Evolutionary conservation across 2,329 filamentous ascomycete species (phyloP), one percentile per base, ranked within the genome.

Genomic region (Fusarium humuli): DNA sequence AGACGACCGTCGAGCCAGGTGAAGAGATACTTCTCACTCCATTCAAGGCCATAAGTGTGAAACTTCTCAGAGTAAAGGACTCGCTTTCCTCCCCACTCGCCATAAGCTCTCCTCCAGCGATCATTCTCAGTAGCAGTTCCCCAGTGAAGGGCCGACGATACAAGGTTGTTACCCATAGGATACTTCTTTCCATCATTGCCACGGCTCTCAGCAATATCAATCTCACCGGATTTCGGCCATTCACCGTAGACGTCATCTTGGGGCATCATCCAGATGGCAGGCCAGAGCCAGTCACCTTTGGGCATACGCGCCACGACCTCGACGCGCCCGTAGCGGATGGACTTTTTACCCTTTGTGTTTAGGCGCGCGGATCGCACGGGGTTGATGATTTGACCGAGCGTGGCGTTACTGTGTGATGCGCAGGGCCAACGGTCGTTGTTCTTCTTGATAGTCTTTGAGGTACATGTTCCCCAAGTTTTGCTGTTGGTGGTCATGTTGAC

Each of bases 201-300:
- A 34, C 84, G 79, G 29, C 78, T 77, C 76, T 87, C 84, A 60
- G 81, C 79, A 57, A 87, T 84, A 73, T 87, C 85, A 60, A 87
- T 87, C 75, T 87, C 85, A 12, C 85, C 85, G 37, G 81, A 84
- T 18, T 77, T 74, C 3, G 85, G 85, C 85, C 85, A 87, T 18
- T 74, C 73, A 13, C 85, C 85, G 63, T 87, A 87, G 14, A 78
- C 79, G 11, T 75, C 76, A 54, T 83, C 77, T 66, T 81, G 78
- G 9, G 85, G 85, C 82, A 86, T 76, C 73, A 76, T 76, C 73
- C 80, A 81, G 48, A 83, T 81, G 42, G 83, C 83, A 66, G 79
- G 85, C 86, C 85, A 87, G 25, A 88, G 75, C 86, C 86, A 88
- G 72, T 87, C 84, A 7, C 86, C 86, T 34, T 75, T 76, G 9